These are phyloP conservation scores for Neospermospora avenae DNA, from an alignment of 2,329 filamentous ascomycete genomes.

Conservation along the genomic window DNA sequence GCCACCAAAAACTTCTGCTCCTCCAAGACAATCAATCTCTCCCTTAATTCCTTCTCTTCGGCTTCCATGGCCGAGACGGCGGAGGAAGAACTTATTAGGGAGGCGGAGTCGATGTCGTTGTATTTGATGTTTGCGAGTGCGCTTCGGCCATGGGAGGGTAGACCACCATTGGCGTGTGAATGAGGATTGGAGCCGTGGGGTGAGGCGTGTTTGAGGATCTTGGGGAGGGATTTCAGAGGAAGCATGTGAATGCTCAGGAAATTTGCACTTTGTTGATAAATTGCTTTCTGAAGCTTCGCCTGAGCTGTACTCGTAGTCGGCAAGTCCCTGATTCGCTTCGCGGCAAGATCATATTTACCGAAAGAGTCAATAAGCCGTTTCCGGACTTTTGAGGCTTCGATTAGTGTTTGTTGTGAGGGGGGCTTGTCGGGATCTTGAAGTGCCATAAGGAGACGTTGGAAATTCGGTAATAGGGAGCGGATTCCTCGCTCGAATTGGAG, in stretches of 20 bases:
- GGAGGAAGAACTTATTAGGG: conserved; percentile 52
- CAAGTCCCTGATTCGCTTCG: conserved; percentile 64
- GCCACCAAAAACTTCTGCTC: conserved; percentile 71
- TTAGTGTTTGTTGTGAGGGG: conserved; percentile 49
- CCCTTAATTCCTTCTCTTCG: conserved; percentile 66
- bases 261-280: conserved; percentile 65
- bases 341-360: conserved; percentile 66
- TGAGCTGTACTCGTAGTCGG: conserved; percentile 63
- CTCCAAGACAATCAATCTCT: conserved; percentile 65
- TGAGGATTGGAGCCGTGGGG: conserved; percentile 46
- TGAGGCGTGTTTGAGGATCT: conserved; percentile 59
- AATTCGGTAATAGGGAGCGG: conserved; percentile 62
- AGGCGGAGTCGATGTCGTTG: conserved; percentile 48
- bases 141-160: conserved; percentile 24
- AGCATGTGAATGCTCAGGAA: conserved; percentile 74
- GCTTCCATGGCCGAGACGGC: conserved; percentile 62
- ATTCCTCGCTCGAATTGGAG: conserved; percentile 70
- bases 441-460: conserved; percentile 61
- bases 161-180: conserved; percentile 40
- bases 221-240: conserved; percentile 60
- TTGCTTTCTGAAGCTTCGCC: conserved; percentile 60
- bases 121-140: conserved; percentile 59
- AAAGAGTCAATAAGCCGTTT: conserved; percentile 71
- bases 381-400: conserved; percentile 67
- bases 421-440: conserved; percentile 62